Evolutionary conservation across 495 filamentous ascomycete species (phyloP).

Genomic region (Zalerion maritima): DNA sequence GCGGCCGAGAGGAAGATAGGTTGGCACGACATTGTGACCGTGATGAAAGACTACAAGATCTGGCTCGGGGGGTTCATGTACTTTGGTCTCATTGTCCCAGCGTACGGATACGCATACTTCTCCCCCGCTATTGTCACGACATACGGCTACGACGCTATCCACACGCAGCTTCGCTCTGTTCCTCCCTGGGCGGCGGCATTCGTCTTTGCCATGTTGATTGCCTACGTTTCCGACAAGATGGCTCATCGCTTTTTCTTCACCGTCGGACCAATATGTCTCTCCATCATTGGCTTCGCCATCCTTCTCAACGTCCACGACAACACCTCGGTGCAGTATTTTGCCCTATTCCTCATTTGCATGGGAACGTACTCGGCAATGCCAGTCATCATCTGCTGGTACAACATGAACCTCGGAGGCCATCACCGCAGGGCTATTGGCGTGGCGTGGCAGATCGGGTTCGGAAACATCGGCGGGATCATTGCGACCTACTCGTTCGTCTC

Average conservation of each 20-base stretch:
- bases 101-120: constrained; percentile 60
- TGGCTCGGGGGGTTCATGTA: constrained; percentile 76
- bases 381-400: constrained; percentile 82
- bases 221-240: constrained; percentile 49
- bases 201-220: constrained; percentile 59
- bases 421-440: constrained; percentile 68
- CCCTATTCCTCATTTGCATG: constrained; percentile 57
- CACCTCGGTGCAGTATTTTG: constrained; percentile 48
- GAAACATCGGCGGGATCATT: constrained; percentile 91
- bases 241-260: constrained; percentile 66
- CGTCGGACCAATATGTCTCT: constrained; percentile 44
- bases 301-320: constrained; percentile 48
- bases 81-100: constrained; percentile 75
- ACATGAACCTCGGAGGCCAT: constrained; percentile 84
- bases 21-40: constrained; percentile 44
- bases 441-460: constrained; percentile 84
- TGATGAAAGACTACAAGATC: constrained; percentile 62
- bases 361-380: constrained; percentile 61
- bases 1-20: constrained; percentile 52
- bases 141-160: constrained; percentile 50
- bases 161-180: constrained; percentile 71
- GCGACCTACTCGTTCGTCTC: constrained; percentile 67
- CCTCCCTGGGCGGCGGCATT: constrained; percentile 76
- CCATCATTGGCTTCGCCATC: constrained; percentile 58
- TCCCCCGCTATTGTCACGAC: constrained; percentile 59